phyloP scores from a whole-genome alignment of 257 asterid genomes.

The Gynochthodes officinalis region DNA sequence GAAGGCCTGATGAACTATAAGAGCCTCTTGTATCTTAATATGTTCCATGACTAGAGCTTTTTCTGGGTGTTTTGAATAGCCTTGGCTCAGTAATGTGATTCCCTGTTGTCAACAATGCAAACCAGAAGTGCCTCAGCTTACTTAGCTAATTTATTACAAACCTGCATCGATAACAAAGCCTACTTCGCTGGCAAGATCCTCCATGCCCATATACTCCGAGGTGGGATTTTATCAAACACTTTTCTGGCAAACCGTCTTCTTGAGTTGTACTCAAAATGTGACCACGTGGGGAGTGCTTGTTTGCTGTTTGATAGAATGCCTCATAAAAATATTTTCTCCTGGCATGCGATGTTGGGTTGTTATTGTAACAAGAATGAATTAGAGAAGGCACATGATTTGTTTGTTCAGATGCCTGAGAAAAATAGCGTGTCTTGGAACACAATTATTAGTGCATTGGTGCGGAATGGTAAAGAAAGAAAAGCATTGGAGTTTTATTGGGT shows the following conservation, averaged over 20 bases:
- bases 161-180: constrained; percentile 43
- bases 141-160: constrained; percentile 44
- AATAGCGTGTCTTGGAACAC: constrained; percentile 62
- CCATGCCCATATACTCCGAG: constrained; percentile 55
- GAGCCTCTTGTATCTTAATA: background rate
- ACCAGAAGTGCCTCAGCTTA: constrained; percentile 24
- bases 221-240: constrained; percentile 33
- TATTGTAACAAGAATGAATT: constrained; percentile 55
- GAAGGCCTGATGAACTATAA: background rate
- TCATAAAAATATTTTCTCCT: constrained; percentile 53
- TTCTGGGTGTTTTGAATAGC: background rate
- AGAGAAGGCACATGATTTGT: constrained; percentile 41
- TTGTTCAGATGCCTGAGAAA: constrained; percentile 56
- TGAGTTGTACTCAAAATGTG: constrained; percentile 61
- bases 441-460: constrained; percentile 48
- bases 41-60: background rate
- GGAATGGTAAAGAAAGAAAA: constrained; percentile 46
- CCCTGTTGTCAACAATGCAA: constrained; percentile 29
- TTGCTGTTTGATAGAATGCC: constrained; percentile 66
- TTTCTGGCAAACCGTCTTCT: constrained; percentile 59
- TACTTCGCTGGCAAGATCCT: constrained; percentile 44
- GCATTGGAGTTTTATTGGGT: constrained; percentile 50
- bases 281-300: constrained; percentile 39
- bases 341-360: constrained; percentile 56
- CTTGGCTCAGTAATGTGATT: background rate